Base-by-base conservation (phyloP, 2,329 filamentous ascomycete species). In the Aspergillus floridensis region DNA sequence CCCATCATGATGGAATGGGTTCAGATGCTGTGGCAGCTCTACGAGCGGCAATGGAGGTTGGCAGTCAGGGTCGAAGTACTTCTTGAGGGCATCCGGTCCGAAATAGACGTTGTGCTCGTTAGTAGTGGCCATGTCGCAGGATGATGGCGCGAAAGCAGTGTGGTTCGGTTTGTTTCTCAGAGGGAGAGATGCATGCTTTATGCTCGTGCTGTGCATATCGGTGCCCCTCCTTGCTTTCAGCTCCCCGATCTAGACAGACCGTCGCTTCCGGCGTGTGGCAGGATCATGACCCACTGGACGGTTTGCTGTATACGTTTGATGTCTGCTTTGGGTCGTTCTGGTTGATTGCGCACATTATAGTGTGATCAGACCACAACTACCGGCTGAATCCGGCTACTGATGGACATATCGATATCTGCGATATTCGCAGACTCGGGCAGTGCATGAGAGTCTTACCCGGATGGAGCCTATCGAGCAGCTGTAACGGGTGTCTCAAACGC, bases 1-100 rank as follows among this genome's bases (percentile, higher is more conserved):
- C 4, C 83, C 83, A 80, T 87, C 80, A 26, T 79, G 63, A 21
- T 80, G 76, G 62, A 81, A 84, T 2, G 85, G 84, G 59, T 88
- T 88, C 35, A 88, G 74, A 11, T 72, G 73, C 16, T 78, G 76
- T 0, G 85, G 85, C 3, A 88, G 73, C 72, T 88, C 86, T 5
- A 88, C 83, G 1, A 88, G 76, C 1, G 86, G 86, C 8, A 88
- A 67, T 0, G 84, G 84, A 2, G 86, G 85, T 24, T 80, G 77
- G 1, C 71, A 75, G 56, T 87, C 83, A 0, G 86, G 85, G 62
- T 88, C 75, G 64, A 85, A 87, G 70, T 86, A 88, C 21, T 85
- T 73, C 50, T 76, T 79, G 59, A 88, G 67, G 4, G 85, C 82
- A 65, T 86, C 78, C 8, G 82, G 78, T 3, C 86, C 86, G 44